These are phyloP conservation scores for Arabidopsis hybrid DNA, from an alignment of 441 rosid genomes.

Conservation along the genomic window DNA sequence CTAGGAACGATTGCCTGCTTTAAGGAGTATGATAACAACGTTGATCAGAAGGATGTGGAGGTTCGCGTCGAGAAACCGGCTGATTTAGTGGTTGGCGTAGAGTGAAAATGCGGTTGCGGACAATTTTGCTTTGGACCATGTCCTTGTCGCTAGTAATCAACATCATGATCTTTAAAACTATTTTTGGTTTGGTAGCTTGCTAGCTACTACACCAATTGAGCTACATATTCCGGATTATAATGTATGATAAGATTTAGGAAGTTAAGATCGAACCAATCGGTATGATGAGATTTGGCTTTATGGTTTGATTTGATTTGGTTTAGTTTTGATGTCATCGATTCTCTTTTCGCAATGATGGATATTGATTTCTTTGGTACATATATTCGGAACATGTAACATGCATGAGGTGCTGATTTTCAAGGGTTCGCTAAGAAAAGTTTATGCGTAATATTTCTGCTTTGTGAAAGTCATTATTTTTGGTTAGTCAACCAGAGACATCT, in stretches of 20 bases:
- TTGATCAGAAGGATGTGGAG: conserved; percentile 37
- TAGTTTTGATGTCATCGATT: neutral
- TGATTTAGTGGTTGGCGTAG: conserved; percentile 19
- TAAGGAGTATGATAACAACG: conserved; percentile 52
- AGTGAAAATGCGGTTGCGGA: conserved; percentile 14
- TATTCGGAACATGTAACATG: neutral
- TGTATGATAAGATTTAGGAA: neutral
- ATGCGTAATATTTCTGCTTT: neutral
- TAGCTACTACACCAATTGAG: neutral
- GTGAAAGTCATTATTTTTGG: neutral
- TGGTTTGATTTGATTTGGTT: neutral
- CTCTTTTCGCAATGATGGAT: neutral
- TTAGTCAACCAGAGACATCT: neutral
- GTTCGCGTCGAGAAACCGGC: conserved; percentile 48
- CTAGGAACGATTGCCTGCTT: conserved; percentile 66
- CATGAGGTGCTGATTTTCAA: neutral
- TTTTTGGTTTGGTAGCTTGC: neutral
- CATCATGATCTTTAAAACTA: too few relatives aligned
- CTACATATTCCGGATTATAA: neutral
- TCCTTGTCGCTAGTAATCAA: neutral
- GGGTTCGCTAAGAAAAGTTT: neutral
- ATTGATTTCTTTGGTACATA: neutral
- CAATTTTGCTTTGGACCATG: conserved; percentile 22
- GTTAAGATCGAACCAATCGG: neutral
- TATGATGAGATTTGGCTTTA: neutral